Conservation (phyloP, 164 flowering plant genomes). For the Stephania cephalantha region DNA sequence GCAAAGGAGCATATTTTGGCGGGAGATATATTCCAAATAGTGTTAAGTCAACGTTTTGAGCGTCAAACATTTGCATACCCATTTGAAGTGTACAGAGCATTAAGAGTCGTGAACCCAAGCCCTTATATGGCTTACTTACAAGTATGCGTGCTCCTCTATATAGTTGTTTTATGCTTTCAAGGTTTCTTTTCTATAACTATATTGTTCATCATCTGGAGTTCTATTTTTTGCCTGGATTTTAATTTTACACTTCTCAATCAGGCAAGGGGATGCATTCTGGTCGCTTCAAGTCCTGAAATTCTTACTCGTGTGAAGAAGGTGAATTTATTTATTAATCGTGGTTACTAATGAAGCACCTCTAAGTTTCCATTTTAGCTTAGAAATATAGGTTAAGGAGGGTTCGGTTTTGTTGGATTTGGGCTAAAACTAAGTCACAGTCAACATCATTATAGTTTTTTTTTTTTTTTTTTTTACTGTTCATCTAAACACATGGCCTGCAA, state of each 20-base stretch:
- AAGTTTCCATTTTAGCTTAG: background rate
- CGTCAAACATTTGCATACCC: slow-evolving; percentile 90
- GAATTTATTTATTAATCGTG: slow-evolving; percentile 6
- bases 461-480: background rate
- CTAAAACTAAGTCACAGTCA: background rate
- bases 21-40: slow-evolving; percentile 96
- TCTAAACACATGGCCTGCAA: background rate
- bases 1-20: slow-evolving; percentile 91
- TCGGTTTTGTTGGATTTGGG: background rate
- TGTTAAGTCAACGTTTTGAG: slow-evolving; percentile 93
- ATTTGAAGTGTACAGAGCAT: slow-evolving; percentile 89
- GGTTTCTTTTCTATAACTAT: background rate
- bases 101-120: slow-evolving; percentile 92
- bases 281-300: slow-evolving; percentile 96
- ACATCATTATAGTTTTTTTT: too few relatives aligned
- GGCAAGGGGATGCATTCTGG: slow-evolving; percentile 94
- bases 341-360: background rate
- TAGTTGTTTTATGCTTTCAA: background rate
- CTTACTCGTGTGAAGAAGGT: slow-evolving; percentile 86
- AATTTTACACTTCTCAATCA: slow-evolving; percentile 21
- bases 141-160: slow-evolving; percentile 25
- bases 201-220: background rate
- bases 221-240: slow-evolving; percentile 1
- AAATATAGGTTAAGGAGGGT: background rate
- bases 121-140: slow-evolving; percentile 92